These are phyloP conservation scores for Tritrichomonas musculus DNA, from an alignment of 208 protist species.

Conservation along the genomic window DNA sequence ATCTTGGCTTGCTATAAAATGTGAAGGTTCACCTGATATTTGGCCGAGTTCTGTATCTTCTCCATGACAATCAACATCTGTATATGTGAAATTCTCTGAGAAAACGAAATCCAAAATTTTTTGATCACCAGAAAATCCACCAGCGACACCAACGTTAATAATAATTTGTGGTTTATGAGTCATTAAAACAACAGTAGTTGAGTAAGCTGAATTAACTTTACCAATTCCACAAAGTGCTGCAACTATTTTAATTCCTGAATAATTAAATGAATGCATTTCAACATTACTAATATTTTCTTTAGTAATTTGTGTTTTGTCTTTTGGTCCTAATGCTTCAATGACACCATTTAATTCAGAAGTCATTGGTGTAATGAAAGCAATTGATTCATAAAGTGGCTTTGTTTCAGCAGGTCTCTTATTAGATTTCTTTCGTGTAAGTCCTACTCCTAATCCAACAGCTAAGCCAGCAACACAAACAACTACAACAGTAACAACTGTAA, in stretches of 20 bases:
- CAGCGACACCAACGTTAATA: not conserved
- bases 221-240: not conserved
- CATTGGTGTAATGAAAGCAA: too few species aligned
- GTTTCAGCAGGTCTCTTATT: too few species aligned
- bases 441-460: too few species aligned
- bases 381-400: too few species aligned
- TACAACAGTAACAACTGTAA: too few species aligned
- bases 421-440: too few species aligned
- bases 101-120: not conserved
- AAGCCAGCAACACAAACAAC: too few species aligned
- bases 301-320: too few species aligned
- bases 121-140: not conserved
- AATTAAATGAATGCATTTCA: too few species aligned
- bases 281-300: too few species aligned
- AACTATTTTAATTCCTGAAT: slow-evolving; percentile 16
- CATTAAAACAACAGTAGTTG: not conserved
- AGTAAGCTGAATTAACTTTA: not conserved
- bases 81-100: not conserved
- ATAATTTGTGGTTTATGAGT: not conserved
- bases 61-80: not conserved
- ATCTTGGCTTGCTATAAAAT: not conserved
- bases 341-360: too few species aligned
- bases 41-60: not conserved
- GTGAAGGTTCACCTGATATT: not conserved
- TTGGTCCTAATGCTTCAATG: too few species aligned